Base-by-base conservation (phyloP, 768 basidiomycete species). In the Tricholoma bakamatsutake region DNA sequence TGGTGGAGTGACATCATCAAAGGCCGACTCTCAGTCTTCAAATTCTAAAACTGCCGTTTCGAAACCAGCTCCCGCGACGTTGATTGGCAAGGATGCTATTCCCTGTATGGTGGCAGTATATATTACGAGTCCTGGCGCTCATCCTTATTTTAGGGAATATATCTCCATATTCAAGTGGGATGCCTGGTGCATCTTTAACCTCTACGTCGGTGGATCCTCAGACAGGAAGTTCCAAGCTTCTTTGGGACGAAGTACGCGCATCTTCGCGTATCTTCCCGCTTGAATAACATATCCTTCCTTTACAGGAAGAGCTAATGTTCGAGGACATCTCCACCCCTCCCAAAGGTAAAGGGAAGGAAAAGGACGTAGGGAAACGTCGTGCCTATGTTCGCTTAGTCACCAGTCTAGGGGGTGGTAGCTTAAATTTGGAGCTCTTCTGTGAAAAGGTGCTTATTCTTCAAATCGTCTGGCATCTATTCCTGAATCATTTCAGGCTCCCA, bases 301-400 rank as follows among this genome's bases (percentile, higher is more conserved):
- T 21, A 59, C 59, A 89, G 83, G 97, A 99, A 71, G 96, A 98
- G 67, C 76, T 95, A 13, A 99, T 99, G 97, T 99, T 95, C 61
- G 96, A 98, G 69, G 90, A 90, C 33, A 85, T 99, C 61, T 78
- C 85, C 11, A 87, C 87, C 56, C 84, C 85, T 12, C 76, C 76
- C 2, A 92, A 90, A 69, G 86, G 89, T 1, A 93, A 93, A 70
- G 87, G 86, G 1, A 98, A 98, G 70, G 94, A 95, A 66, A 96
- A 95, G 66, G 92, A 96, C 59, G 78, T 94, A 17, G 88, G 92
- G 10, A 93, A 91, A 66, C 84, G 89, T 43, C 85, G 95, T 54
- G 96, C 92, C 1, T 99, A 98, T 70, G 92, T 93, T 46, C 89
- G 95, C n/a, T 87, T 99, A 28, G 83, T 95, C 48, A 98, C 97